Conservation (phyloP, 2,329 filamentous ascomycete genomes). For the Chaetomiaceae sp. region DNA sequence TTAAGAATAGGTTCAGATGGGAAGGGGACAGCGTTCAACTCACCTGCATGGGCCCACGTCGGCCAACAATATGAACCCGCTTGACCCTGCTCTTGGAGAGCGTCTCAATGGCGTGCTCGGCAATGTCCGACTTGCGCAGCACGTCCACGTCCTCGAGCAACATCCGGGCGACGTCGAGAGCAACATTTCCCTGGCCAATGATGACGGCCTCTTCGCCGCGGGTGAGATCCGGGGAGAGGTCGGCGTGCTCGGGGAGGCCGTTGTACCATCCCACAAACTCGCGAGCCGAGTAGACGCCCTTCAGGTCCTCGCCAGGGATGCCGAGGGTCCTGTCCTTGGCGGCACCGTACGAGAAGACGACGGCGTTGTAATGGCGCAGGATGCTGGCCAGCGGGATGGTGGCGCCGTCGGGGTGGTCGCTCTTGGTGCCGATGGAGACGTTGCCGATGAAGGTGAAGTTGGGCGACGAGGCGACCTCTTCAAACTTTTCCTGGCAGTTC, state of each 20-base stretch:
- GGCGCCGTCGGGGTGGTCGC: conserved; percentile 37
- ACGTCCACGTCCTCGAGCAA: conserved; percentile 70
- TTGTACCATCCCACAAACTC: conserved; percentile 99
- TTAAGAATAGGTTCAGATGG: neutral
- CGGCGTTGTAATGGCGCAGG: conserved; percentile 80
- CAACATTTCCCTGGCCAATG: conserved; percentile 94
- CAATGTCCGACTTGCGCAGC: conserved; percentile 80
- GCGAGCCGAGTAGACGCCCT: conserved; percentile 79
- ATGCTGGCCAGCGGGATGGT: conserved; percentile 63
- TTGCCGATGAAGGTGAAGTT: conserved; percentile 92
- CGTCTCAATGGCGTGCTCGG: conserved; percentile 72
- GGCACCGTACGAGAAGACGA: conserved; percentile 90
- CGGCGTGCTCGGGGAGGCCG: conserved; percentile 75
- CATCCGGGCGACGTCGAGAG: conserved; percentile 86
- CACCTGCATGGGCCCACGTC: conserved; percentile 83
- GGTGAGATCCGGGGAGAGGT: conserved; percentile 67
- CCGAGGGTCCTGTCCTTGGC: conserved; percentile 74
- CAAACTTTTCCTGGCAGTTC: conserved; percentile 95
- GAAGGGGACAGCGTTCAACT: conserved; percentile 20
- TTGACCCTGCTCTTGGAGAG: conserved; percentile 69
- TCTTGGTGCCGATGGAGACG: conserved; percentile 63
- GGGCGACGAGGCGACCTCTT: conserved; percentile 75
- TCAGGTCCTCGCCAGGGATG: conserved; percentile 70
- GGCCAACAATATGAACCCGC: conserved; percentile 79
- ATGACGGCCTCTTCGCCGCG: conserved; percentile 77